A percentile compares a stretch with the other conserved stretches of the same genome.
These are phyloP conservation scores for Tuber umbilicatum DNA, from an alignment of 495 filamentous ascomycete genomes.

Conservation along the genomic window DNA sequence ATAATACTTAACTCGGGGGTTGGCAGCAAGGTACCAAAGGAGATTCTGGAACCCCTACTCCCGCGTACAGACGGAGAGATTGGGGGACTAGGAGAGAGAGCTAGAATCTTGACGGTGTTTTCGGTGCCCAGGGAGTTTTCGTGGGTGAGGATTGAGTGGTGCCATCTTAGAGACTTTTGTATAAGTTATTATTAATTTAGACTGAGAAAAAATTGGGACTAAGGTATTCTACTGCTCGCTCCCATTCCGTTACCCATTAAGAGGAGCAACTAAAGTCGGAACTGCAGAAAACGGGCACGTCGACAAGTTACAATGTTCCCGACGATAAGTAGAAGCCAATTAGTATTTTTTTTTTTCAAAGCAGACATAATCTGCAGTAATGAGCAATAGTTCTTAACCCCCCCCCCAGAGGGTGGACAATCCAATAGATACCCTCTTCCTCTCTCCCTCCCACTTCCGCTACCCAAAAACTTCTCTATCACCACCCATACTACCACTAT, in stretches of 20 bases:
- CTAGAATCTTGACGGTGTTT: slow-evolving; percentile 64
- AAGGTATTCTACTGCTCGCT: background rate
- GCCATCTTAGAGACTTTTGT: slow-evolving; percentile 42
- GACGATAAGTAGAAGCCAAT: background rate
- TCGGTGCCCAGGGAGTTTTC: background rate
- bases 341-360: background rate
- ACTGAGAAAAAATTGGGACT: background rate
- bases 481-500: background rate
- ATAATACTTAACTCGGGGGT: slow-evolving; percentile 67
- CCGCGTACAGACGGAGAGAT: slow-evolving; percentile 50
- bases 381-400: background rate
- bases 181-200: background rate
- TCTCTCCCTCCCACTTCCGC: background rate
- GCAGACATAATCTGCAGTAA: background rate
- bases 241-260: background rate
- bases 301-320: background rate
- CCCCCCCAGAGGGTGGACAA: too few species aligned
- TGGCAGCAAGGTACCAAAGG: slow-evolving; percentile 68
- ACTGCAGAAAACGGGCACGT: background rate
- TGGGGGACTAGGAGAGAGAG: slow-evolving; percentile 63
- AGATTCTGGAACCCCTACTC: slow-evolving; percentile 66
- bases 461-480: background rate
- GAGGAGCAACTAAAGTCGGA: background rate
- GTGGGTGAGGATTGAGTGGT: slow-evolving; percentile 42
- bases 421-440: background rate